These are phyloP conservation scores for Ophiostoma montium DNA, from an alignment of 2,329 filamentous ascomycete genomes.

Conservation along the genomic window DNA sequence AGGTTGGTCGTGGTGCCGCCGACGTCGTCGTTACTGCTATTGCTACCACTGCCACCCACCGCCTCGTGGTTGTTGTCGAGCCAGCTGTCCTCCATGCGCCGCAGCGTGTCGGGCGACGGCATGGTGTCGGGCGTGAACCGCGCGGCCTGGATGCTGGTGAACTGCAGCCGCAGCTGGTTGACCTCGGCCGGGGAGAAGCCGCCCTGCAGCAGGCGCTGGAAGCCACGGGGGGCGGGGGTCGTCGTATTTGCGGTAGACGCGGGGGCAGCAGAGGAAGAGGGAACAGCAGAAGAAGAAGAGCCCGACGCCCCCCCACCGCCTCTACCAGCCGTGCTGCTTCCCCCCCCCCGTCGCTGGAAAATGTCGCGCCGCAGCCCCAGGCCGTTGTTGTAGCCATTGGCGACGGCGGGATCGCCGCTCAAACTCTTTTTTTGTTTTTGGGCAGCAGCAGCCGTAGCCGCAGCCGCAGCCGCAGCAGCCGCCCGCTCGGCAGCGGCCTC, in stretches of 20 bases:
- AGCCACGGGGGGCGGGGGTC: slow-evolving; percentile 56
- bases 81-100: slow-evolving; percentile 78
- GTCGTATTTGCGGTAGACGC: slow-evolving; percentile 14
- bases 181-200: slow-evolving; percentile 79
- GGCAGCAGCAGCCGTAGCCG: too few relatives aligned
- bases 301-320: neutral
- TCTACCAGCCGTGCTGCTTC: neutral
- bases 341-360: neutral
- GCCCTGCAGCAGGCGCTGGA: slow-evolving; percentile 66
- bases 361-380: slow-evolving; percentile 1
- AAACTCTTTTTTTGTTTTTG: neutral
- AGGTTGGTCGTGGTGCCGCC: slow-evolving; percentile 26
- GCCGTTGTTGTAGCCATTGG: too few relatives aligned
- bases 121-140: slow-evolving; percentile 80
- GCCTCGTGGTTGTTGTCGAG: slow-evolving; percentile 50
- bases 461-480: too few relatives aligned
- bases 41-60: slow-evolving; percentile 20
- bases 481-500: neutral
- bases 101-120: slow-evolving; percentile 63
- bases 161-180: slow-evolving; percentile 72
- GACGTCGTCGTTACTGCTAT: slow-evolving; percentile 14
- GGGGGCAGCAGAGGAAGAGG: neutral
- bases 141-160: slow-evolving; percentile 68
- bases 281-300: neutral
- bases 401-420: neutral